Conservation (phyloP, 495 filamentous ascomycete species). For the Daldinia loculata region DNA sequence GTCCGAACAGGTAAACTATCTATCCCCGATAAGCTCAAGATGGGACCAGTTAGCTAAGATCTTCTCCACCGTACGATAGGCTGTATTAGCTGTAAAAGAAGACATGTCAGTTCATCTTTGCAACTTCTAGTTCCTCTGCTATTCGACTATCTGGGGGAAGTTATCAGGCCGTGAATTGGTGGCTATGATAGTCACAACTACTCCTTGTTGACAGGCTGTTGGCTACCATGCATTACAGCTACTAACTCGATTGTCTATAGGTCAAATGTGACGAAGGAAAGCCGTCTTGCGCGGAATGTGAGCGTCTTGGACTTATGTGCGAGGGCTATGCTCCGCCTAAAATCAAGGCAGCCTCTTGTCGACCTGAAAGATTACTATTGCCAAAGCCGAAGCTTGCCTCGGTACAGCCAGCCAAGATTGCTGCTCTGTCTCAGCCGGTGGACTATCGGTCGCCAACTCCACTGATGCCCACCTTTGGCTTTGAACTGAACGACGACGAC, state of each 20-base stretch:
- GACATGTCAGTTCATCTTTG: slow-evolving; percentile 37
- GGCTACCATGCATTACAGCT: neutral
- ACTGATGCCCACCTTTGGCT: slow-evolving; percentile 29
- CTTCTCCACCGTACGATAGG: slow-evolving; percentile 17
- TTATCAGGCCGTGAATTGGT: neutral
- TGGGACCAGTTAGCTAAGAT: slow-evolving; percentile 18
- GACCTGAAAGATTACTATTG: slow-evolving; percentile 34
- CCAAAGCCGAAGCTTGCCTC: slow-evolving; percentile 39
- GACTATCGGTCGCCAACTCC: slow-evolving; percentile 7
- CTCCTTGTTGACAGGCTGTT: neutral
- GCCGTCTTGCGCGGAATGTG: slow-evolving; percentile 41
- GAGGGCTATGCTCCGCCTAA: slow-evolving; percentile 41
- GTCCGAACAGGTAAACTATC: slow-evolving; percentile 39
- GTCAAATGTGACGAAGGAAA: slow-evolving; percentile 46
- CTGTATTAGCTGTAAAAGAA: slow-evolving; percentile 42
- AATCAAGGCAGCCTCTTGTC: slow-evolving; percentile 15
- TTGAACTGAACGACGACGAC: slow-evolving; percentile 37
- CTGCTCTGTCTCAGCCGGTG: slow-evolving; percentile 14
- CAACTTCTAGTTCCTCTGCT: neutral
- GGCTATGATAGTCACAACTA: neutral
- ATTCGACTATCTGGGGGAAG: neutral
- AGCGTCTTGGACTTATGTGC: slow-evolving; percentile 40
- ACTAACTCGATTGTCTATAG: slow-evolving; percentile 25
- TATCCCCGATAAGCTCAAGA: slow-evolving; percentile 1
- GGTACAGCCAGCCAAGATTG: neutral